Evolutionary conservation across 495 filamentous ascomycete genomes (phyloP).

Genomic region (Penicillium ochrochloron): DNA sequence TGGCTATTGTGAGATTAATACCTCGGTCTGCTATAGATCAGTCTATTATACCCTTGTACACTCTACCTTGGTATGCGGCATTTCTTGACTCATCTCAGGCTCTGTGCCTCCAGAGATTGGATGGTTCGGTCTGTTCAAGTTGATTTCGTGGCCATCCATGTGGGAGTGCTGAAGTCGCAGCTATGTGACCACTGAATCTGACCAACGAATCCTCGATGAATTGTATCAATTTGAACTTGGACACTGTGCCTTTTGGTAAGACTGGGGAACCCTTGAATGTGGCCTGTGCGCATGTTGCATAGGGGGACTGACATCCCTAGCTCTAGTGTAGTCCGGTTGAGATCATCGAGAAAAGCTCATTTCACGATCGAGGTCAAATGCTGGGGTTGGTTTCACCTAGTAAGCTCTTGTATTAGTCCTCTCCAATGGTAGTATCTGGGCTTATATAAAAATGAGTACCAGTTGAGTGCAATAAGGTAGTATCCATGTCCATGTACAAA

Average conservation of each 20-base stretch:
- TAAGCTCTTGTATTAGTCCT: no score
- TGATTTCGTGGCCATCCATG: neutral
- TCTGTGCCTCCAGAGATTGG: neutral
- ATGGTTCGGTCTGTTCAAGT: neutral
- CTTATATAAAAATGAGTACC: no score
- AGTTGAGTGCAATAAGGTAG: no score
- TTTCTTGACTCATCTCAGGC: conserved; percentile 4
- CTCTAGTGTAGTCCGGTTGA: neutral
- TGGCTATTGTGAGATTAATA: conserved; percentile 13
- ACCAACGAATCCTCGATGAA: neutral
- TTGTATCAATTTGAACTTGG: neutral
- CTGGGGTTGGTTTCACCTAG: neutral
- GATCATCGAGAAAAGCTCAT: neutral
- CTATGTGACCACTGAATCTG: no score
- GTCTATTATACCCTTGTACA: conserved; percentile 8
- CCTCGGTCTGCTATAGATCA: conserved; percentile 15
- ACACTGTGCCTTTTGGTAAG: neutral
- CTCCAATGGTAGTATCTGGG: no score
- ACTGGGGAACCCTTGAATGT: neutral
- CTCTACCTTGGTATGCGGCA: conserved; percentile 8
- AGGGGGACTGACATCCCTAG: neutral
- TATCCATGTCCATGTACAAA: no score
- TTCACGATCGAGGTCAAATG: neutral
- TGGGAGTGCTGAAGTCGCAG: neutral
- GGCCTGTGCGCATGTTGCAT: conserved; percentile 12